Evolutionary conservation across 129 eudicot species (phyloP).

Genomic region (Glebionis coronaria): DNA sequence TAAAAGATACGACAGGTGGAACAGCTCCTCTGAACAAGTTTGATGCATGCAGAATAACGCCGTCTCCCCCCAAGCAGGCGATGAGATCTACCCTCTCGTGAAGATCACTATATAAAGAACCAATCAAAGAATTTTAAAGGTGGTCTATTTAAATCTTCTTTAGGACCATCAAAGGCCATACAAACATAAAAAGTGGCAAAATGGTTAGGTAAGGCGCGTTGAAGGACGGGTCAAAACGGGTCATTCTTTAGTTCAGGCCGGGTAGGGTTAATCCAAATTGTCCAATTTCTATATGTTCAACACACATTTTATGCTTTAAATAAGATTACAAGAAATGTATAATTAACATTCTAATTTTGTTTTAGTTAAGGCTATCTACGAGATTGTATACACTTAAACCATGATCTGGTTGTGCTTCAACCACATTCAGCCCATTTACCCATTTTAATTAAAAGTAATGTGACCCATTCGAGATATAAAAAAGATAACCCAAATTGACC

Average conservation of each 20-base stretch:
- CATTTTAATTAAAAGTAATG: neutral
- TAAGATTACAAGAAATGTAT: no score
- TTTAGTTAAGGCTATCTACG: no score
- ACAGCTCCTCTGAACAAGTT: constrained; percentile 94
- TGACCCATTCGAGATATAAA: neutral
- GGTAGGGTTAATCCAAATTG: neutral
- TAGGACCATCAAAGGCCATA: neutral
- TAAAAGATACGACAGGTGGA: constrained; percentile 96
- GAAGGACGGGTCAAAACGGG: neutral
- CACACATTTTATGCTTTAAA: no score
- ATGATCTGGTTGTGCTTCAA: neutral
- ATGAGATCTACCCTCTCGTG: constrained; percentile 97
- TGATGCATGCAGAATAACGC: constrained; percentile 97
- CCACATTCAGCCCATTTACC: neutral
- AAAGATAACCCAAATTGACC: neutral
- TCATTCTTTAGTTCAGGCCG: neutral
- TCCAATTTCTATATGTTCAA: no score
- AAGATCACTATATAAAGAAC: constrained; percentile 64
- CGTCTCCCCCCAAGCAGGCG: constrained; percentile 97
- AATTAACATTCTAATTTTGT: no score
- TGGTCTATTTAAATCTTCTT: constrained; percentile 9
- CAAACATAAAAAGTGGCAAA: neutral
- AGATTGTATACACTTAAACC: neutral
- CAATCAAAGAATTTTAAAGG: constrained; percentile 21
- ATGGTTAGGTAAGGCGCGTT: neutral